These are phyloP conservation scores for Smallanthus sonchifolius DNA, from an alignment of 129 eudicot genomes.

Conservation along the genomic window DNA sequence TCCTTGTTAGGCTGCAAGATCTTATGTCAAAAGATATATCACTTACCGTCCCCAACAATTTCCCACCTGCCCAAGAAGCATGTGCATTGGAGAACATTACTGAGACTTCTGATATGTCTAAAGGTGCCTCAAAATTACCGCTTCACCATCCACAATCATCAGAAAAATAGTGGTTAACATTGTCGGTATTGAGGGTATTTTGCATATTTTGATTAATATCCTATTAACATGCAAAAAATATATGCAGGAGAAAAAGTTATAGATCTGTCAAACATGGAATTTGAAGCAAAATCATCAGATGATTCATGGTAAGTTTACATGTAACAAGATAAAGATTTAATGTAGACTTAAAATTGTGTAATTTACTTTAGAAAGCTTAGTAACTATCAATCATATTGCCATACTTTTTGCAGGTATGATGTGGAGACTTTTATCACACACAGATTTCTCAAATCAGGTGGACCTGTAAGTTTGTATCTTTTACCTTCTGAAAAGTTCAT, in stretches of 20 bases:
- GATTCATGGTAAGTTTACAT: slow-evolving; percentile 72
- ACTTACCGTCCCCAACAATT: slow-evolving; percentile 14
- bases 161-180: not conserved
- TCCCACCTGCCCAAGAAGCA: slow-evolving; percentile 31
- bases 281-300: slow-evolving; percentile 89
- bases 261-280: slow-evolving; percentile 56
- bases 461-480: slow-evolving; percentile 24
- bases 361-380: not conserved
- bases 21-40: slow-evolving; percentile 33
- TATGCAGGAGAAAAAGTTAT: slow-evolving; percentile 45
- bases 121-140: slow-evolving; percentile 30
- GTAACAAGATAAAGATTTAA: not conserved
- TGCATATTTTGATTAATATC: not conserved
- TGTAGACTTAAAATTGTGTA: not conserved
- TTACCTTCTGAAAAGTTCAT: not conserved
- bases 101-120: slow-evolving; percentile 27
- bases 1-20: slow-evolving; percentile 40
- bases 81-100: slow-evolving; percentile 25
- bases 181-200: not conserved
- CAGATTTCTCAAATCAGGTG: slow-evolving; percentile 25
- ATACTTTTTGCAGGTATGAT: slow-evolving; percentile 24
- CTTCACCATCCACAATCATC: not conserved
- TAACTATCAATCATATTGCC: not conserved
- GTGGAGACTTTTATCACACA: slow-evolving; percentile 33
- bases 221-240: not conserved